Evolutionary conservation across 2,329 filamentous ascomycete genomes (phyloP), one percentile per base, ranked within the genome.

Genomic region (Capronia epimyces): DNA sequence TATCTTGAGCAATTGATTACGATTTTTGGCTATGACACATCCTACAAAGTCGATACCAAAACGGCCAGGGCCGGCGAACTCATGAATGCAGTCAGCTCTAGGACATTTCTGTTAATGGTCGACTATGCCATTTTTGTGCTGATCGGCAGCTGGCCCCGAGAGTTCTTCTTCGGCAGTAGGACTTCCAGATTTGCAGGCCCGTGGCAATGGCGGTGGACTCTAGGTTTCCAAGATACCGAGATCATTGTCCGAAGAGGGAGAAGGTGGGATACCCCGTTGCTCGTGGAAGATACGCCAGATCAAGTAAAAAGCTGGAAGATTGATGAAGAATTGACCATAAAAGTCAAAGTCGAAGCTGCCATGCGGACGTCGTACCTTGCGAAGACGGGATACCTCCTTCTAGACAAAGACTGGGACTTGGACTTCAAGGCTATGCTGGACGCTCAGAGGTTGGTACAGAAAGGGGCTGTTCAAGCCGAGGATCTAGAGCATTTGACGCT

Each of bases 351-450:
- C 40, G 68, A 82, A 55, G 77, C 80, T 1, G 90, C 88, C 1
- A 84, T 90, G 3, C 77, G 83, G 13, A 78, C 82, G 18, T 70
- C 80, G 62, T 75, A 83, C 46, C 73, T 91, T 62, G 74, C 78
- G 60, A 95, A 94, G 77, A 95, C 89, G 24, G 89, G 89, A 16
- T 95, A 94, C 65, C 70, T 94, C 57, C 83, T 93, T 60, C 86
- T 95, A 75, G 87, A 90, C 65, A 80, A 78, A 55, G 79, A 89
- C 55, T 97, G 89, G 84, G 87, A 95, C 67, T 73, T 96, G 53
- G 89, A 95, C 66, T 96, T 90, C 78, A 76, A 76, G 41, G 77
- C 78, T 16, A 96, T 96, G 87, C 73, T 89, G 10, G 71, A 77
- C 55, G 88, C 87, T 3, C 85, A 88, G 40, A 71, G 71, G 27